A percentile compares a stretch with the other conserved stretches of the same genome.
Evolutionary conservation across 2,329 filamentous ascomycete genomes (phyloP).

Genomic region (Fusarium napiforme): DNA sequence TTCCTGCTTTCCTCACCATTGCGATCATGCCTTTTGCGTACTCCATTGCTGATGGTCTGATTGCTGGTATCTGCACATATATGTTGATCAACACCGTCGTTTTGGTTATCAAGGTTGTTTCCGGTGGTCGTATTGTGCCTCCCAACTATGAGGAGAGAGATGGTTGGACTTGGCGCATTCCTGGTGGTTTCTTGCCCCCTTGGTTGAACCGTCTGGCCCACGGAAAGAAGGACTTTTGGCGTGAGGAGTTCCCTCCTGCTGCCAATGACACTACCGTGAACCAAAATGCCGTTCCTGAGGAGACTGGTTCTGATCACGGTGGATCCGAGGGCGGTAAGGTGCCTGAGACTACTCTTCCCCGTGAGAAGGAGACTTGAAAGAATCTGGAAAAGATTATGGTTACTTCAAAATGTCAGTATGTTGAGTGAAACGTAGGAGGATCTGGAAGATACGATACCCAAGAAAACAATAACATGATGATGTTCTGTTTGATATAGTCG

Average conservation of each 20-base stretch:
- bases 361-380: slow-evolving; percentile 34
- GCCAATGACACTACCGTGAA: slow-evolving; percentile 30
- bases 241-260: slow-evolving; percentile 45
- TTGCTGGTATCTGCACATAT: slow-evolving; percentile 82
- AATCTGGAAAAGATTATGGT: neutral
- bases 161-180: slow-evolving; percentile 80
- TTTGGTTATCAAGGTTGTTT: slow-evolving; percentile 74
- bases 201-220: slow-evolving; percentile 73
- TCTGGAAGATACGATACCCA: slow-evolving; percentile 26
- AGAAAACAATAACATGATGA: neutral
- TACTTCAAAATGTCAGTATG: slow-evolving; percentile 19
- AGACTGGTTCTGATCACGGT: slow-evolving; percentile 41
- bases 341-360: slow-evolving; percentile 28
- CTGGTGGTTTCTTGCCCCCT: slow-evolving; percentile 78
- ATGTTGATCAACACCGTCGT: slow-evolving; percentile 78
- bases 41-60: slow-evolving; percentile 87
- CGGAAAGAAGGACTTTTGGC: slow-evolving; percentile 83
- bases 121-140: slow-evolving; percentile 77
- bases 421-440: slow-evolving; percentile 2
- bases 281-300: slow-evolving; percentile 23
- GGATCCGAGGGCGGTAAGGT: slow-evolving; percentile 39
- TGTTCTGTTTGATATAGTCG: neutral
- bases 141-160: slow-evolving; percentile 81
- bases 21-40: slow-evolving; percentile 91
- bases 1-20: slow-evolving; percentile 87